Evolutionary conservation across 1,284 basidiomycete species (phyloP), one percentile per base, ranked within the genome.

Genomic region (Malassezia slooffiae): DNA sequence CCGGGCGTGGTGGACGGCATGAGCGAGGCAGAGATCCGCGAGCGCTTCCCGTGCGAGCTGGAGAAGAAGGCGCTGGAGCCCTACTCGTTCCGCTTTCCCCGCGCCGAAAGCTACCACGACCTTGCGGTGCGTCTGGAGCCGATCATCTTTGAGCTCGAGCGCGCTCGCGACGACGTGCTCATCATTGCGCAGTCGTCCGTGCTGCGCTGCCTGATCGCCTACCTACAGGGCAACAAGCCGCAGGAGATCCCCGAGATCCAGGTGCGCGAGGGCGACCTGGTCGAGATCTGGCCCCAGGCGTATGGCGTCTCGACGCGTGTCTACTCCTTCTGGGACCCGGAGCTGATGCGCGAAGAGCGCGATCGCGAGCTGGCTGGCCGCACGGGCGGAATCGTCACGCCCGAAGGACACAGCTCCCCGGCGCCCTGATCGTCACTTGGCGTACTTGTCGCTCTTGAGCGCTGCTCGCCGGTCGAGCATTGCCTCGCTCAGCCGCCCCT

Each of bases 161-260:
- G 83, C 26, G 80, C 82, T 56, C 77, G 80, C 58, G 79, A 83
- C 57, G 85, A 87, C 68, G 73, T 73, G 29, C 60, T 73, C 12
- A 70, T 72, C 52, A 70, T 72, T 23, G 83, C 82, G 0, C 85
- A 88, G 67, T 88, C 89, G 5, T 91, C 86, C n/a, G 93, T 97
- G 63, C 90, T 97, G 62, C 81, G 93, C 20, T 99, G 91, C 72
- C 76, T 99, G 28, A 74, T 76, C 42, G 72, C 73, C 22, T 66
- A 68, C 44, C 44, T 66, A 19, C 88, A 93, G 56, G 91, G 93
- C 3, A 75, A 95, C 3, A 87, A 88, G n/a, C 87, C 91, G 0
- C 82, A 82, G 26, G 90, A 97, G 70, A 93, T 97, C 30, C 93
- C 91, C 0, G 86, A 85, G 1, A 90, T 97, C 44, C 89, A 95